Evolutionary conservation across 345 rosid genomes (phyloP).

Genomic region (Diplotaxis tenuifolia): DNA sequence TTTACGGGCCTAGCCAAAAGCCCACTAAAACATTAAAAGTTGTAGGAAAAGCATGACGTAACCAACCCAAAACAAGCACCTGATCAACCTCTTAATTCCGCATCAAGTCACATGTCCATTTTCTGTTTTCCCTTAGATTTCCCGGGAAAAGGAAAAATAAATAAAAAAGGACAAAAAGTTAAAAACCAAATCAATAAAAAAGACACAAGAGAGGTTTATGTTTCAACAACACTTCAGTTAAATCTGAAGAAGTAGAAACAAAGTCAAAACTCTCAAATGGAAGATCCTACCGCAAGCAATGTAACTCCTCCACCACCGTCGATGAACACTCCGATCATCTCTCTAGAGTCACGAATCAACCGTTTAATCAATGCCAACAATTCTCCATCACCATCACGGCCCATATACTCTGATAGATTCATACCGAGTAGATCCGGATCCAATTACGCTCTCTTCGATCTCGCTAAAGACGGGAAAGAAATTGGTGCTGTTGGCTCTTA

Average conservation of each 20-base stretch:
- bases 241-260: slow-evolving; percentile 1
- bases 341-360: slow-evolving; percentile 52
- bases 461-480: slow-evolving; percentile 45
- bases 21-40: background rate
- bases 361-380: slow-evolving; percentile 73
- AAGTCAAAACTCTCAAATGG: slow-evolving; percentile 36
- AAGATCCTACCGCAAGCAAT: slow-evolving; percentile 39
- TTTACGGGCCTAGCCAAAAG: slow-evolving; percentile 15
- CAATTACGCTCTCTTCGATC: slow-evolving; percentile 76
- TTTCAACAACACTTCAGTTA: background rate
- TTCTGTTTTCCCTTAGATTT: slow-evolving; percentile 38
- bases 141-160: slow-evolving; percentile 33
- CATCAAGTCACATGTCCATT: slow-evolving; percentile 35
- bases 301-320: slow-evolving; percentile 44
- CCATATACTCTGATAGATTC: slow-evolving; percentile 86
- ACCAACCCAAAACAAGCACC: background rate
- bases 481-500: slow-evolving; percentile 67
- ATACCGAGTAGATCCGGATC: slow-evolving; percentile 97
- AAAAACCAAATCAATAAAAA: background rate
- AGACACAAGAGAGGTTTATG: slow-evolving; percentile 14
- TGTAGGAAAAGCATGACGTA: background rate
- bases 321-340: slow-evolving; percentile 38
- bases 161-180: background rate
- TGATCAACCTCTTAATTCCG: slow-evolving; percentile 26
- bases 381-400: slow-evolving; percentile 59